phyloP scores from a whole-genome alignment of 495 filamentous ascomycete genomes.

The Lasiosphaeria miniovina region DNA sequence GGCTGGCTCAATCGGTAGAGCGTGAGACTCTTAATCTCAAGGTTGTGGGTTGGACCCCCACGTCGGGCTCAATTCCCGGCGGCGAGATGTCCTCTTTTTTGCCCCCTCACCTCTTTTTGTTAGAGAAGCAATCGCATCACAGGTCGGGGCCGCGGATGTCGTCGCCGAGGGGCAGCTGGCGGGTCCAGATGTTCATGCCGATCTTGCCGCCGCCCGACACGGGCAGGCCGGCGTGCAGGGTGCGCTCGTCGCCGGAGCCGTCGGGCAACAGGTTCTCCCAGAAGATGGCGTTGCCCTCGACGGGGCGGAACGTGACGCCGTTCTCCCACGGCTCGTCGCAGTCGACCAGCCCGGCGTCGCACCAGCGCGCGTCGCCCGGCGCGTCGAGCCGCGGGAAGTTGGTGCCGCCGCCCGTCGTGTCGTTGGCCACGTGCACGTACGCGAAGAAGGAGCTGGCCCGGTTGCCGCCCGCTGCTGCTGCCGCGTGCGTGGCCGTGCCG shows the following conservation, averaged over 20 bases:
- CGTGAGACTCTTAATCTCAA: slow-evolving; percentile 51
- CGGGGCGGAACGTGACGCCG: slow-evolving; percentile 64
- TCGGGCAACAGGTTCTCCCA: slow-evolving; percentile 65
- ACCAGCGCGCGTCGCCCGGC: slow-evolving; percentile 50
- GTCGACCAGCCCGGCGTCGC: slow-evolving; percentile 51
- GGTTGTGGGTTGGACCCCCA: slow-evolving; percentile 33
- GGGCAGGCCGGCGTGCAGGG: slow-evolving; percentile 68
- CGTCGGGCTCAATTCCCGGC: slow-evolving; percentile 33
- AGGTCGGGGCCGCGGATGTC: slow-evolving; percentile 35
- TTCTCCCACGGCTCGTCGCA: slow-evolving; percentile 52
- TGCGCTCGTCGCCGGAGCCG: slow-evolving; percentile 61
- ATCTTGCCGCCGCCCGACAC: slow-evolving; percentile 67
- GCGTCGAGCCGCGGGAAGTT: slow-evolving; percentile 50
- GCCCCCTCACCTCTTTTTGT: too few species aligned
- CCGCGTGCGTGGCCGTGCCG: slow-evolving; percentile 25
- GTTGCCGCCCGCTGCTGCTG: slow-evolving; percentile 45
- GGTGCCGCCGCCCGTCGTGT: slow-evolving; percentile 54
- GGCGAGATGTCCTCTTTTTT: neutral
- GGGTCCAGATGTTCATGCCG: slow-evolving; percentile 79
- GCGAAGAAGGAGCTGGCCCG: slow-evolving; percentile 54
- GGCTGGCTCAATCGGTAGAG: slow-evolving; percentile 82
- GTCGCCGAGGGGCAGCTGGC: slow-evolving; percentile 34
- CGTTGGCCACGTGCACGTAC: slow-evolving; percentile 47
- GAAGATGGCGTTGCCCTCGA: slow-evolving; percentile 69
- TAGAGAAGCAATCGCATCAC: neutral